These are phyloP conservation scores for Xylaria intraflava DNA, from an alignment of 495 filamentous ascomycete genomes.

Conservation along the genomic window DNA sequence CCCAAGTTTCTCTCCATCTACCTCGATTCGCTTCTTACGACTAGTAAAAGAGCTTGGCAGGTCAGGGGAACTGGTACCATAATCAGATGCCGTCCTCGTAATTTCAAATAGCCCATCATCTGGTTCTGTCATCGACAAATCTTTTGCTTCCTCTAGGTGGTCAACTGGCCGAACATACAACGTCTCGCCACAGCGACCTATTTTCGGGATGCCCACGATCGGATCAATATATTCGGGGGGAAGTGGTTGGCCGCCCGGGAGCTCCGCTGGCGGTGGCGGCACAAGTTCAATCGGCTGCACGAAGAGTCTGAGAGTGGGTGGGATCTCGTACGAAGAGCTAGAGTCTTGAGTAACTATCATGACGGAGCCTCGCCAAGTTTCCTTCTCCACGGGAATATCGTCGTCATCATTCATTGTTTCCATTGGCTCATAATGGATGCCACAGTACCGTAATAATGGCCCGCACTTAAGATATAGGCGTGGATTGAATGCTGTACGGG, in stretches of 20 bases:
- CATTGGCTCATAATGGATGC: constrained; percentile 54
- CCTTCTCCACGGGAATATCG: constrained; percentile 46
- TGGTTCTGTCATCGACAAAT: constrained; percentile 68
- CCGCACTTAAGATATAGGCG: constrained; percentile 81
- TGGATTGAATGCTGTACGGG: constrained; percentile 70
- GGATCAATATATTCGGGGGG: constrained; percentile 82
- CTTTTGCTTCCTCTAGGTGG: constrained; percentile 62
- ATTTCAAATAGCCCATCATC: constrained; percentile 76
- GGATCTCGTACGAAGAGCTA: constrained; percentile 70
- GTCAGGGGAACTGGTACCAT: constrained; percentile 27
- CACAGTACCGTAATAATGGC: constrained; percentile 81
- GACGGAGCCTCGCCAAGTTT: constrained; percentile 86
- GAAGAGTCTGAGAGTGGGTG: constrained; percentile 74
- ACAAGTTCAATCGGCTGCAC: constrained; percentile 77
- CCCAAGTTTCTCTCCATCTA: constrained; percentile 68
- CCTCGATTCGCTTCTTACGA: constrained; percentile 37
- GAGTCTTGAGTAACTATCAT: constrained; percentile 89
- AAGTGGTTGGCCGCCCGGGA: constrained; percentile 58
- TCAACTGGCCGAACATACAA: constrained; percentile 84
- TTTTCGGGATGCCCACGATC: constrained; percentile 76
- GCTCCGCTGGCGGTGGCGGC: constrained; percentile 67
- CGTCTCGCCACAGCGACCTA: constrained; percentile 70
- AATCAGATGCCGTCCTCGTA: constrained; percentile 34
- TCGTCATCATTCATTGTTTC: constrained; percentile 27
- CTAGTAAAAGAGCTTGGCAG: constrained; percentile 41